These are phyloP conservation scores for Saturnispora galanensis DNA, from an alignment of 805 yeast genomes.

Conservation along the genomic window DNA sequence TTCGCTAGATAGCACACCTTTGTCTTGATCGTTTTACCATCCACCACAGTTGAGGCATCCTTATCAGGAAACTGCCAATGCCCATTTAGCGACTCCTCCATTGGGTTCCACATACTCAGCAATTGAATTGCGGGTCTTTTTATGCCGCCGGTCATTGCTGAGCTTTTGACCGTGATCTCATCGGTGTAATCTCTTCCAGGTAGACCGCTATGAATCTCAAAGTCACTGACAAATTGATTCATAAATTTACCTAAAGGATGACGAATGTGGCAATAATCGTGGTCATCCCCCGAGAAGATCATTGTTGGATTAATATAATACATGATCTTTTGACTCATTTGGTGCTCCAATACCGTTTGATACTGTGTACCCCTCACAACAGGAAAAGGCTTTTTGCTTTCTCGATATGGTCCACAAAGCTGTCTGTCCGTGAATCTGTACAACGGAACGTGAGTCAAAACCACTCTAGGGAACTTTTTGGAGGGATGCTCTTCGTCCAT, in stretches of 20 bases:
- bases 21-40: slow-evolving; percentile 21
- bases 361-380: slow-evolving; percentile 71
- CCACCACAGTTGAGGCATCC: slow-evolving; percentile 17
- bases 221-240: slow-evolving; percentile 13
- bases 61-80: slow-evolving; percentile 2
- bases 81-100: slow-evolving; percentile 1
- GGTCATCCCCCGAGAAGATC: slow-evolving; percentile 91
- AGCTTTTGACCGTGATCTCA: slow-evolving; percentile 82
- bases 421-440: slow-evolving; percentile 55
- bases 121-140: slow-evolving; percentile 78
- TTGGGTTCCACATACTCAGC: slow-evolving; percentile 44
- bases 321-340: slow-evolving; percentile 50
- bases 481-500: slow-evolving; percentile 13
- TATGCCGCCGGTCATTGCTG: slow-evolving; percentile 91
- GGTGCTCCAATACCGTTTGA: slow-evolving; percentile 73
- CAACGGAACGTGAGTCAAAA: slow-evolving; percentile 83
- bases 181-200: slow-evolving; percentile 31
- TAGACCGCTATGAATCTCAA: slow-evolving; percentile 5
- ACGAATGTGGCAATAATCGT: slow-evolving; percentile 77
- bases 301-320: slow-evolving; percentile 51
- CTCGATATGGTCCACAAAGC: slow-evolving; percentile 70
- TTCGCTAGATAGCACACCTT: slow-evolving; percentile 25
- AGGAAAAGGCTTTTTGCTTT: slow-evolving; percentile 55
- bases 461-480: slow-evolving; percentile 44
- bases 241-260: slow-evolving; percentile 31